Percentiles rank a stretch among this genome's conserved stretches.
Evolutionary conservation across 345 rosid species (phyloP).

Genomic region (Eucalyptus camaldulensis): DNA sequence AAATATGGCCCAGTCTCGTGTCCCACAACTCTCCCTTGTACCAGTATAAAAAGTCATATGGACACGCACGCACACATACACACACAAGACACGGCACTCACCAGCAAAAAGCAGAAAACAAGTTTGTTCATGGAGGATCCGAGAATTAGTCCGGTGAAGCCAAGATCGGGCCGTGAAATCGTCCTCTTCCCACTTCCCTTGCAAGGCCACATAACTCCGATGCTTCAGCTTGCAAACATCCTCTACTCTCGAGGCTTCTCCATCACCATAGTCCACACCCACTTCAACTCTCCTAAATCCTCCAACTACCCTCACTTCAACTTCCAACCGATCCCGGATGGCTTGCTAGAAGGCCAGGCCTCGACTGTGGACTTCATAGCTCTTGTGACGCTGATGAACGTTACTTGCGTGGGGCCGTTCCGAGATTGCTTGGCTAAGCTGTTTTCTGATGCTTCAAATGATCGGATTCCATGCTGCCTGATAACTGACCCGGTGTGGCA

Average conservation of each 20-base stretch:
- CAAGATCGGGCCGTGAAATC: slow-evolving; percentile 4
- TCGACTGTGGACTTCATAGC: neutral
- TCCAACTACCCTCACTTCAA: slow-evolving; percentile 32
- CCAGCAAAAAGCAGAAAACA: neutral
- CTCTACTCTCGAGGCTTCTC: slow-evolving; percentile 44
- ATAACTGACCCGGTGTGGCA: slow-evolving; percentile 27
- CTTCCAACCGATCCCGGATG: slow-evolving; percentile 16
- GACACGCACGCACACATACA: neutral
- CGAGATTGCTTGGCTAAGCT: slow-evolving; percentile 16
- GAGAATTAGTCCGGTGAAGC: neutral
- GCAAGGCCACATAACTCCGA: slow-evolving; percentile 50
- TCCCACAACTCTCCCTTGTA: neutral
- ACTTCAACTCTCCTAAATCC: slow-evolving; percentile 33
- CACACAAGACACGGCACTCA: neutral
- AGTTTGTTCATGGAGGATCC: neutral
- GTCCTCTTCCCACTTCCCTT: slow-evolving; percentile 43
- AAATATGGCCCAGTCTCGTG: neutral
- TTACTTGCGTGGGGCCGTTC: slow-evolving; percentile 15
- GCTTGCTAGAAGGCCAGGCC: neutral
- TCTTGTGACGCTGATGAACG: slow-evolving; percentile 5
- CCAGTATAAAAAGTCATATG: neutral
- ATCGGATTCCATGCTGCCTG: slow-evolving; percentile 14
- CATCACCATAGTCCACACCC: slow-evolving; percentile 32
- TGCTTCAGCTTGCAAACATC: slow-evolving; percentile 46
- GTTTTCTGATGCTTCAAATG: slow-evolving; percentile 3